These are phyloP conservation scores for Sporothrix variecibatus DNA, from an alignment of 2,329 filamentous ascomycete species.

Conservation along the genomic window DNA sequence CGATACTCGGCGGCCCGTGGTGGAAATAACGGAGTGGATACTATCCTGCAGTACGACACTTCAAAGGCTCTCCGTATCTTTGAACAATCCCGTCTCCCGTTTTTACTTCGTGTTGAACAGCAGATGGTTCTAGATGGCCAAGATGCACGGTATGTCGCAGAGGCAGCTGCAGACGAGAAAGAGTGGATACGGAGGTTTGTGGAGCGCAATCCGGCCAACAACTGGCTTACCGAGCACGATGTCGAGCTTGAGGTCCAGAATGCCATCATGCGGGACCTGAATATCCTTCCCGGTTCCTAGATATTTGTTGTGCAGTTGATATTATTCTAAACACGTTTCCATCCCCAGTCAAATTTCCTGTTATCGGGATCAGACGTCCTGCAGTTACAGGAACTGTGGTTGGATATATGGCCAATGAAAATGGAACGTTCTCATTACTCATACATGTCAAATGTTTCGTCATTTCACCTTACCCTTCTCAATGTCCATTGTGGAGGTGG, in stretches of 20 bases:
- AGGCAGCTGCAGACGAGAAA: slow-evolving; percentile 7
- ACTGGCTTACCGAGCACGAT: slow-evolving; percentile 23
- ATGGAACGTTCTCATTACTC: neutral
- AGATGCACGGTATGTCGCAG: neutral
- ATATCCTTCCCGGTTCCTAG: neutral
- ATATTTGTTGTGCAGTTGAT: neutral
- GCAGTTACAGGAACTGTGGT: no score
- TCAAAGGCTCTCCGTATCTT: neutral
- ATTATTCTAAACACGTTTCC: neutral
- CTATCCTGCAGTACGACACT: neutral
- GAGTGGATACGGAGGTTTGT: slow-evolving; percentile 18
- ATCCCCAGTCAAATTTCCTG: neutral
- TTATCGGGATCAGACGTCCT: neutral
- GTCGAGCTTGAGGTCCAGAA: slow-evolving; percentile 24
- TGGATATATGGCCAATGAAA: neutral
- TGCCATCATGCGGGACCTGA: slow-evolving; percentile 2
- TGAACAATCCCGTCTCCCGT: neutral
- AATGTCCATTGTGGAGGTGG: neutral
- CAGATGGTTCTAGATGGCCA: neutral
- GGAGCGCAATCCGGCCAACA: slow-evolving; percentile 5
- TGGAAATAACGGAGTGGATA: neutral
- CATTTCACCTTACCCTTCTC: neutral
- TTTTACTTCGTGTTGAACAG: neutral
- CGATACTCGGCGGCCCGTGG: neutral
- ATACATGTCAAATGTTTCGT: neutral